These are phyloP conservation scores for Microsporum canis DNA, from an alignment of 2,329 filamentous ascomycete genomes.

Conservation along the genomic window DNA sequence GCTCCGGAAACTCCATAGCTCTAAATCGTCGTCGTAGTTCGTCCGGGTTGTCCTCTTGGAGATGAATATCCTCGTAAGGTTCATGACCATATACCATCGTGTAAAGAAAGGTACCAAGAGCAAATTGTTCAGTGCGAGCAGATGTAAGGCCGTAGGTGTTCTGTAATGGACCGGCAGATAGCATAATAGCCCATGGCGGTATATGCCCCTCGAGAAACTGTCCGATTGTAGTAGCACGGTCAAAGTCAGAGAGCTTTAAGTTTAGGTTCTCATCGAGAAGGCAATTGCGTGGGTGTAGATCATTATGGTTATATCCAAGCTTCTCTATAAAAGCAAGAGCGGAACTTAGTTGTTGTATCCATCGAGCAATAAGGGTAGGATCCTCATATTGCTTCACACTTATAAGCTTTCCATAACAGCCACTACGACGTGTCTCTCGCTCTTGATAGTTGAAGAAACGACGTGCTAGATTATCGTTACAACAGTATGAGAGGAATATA, in stretches of 20 bases:
- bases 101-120: constrained; percentile 15
- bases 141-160: constrained; percentile 15
- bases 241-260: constrained; percentile 13
- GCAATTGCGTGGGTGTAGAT: constrained; percentile 9
- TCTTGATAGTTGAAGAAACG: constrained; percentile 9
- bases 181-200: constrained; percentile 12
- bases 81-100: constrained; percentile 17
- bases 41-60: not conserved
- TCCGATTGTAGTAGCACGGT: constrained; percentile 14
- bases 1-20: constrained; percentile 15
- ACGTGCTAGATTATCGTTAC: not conserved
- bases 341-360: constrained; percentile 14
- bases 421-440: constrained; percentile 8
- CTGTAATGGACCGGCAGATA: constrained; percentile 13
- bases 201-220: constrained; percentile 11
- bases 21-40: constrained; percentile 12
- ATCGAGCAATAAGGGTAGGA: constrained; percentile 14
- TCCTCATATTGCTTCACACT: constrained; percentile 14
- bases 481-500: constrained; percentile 14
- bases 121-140: constrained; percentile 17
- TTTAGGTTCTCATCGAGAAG: constrained; percentile 13
- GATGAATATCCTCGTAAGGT: constrained; percentile 10
- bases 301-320: constrained; percentile 14
- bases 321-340: constrained; percentile 16
- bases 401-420: constrained; percentile 8